A percentile compares a stretch with the other conserved stretches of the same genome.
phyloP scores from a whole-genome alignment of 805 yeast genomes.

The Saccharomycopsis guyanensis region DNA sequence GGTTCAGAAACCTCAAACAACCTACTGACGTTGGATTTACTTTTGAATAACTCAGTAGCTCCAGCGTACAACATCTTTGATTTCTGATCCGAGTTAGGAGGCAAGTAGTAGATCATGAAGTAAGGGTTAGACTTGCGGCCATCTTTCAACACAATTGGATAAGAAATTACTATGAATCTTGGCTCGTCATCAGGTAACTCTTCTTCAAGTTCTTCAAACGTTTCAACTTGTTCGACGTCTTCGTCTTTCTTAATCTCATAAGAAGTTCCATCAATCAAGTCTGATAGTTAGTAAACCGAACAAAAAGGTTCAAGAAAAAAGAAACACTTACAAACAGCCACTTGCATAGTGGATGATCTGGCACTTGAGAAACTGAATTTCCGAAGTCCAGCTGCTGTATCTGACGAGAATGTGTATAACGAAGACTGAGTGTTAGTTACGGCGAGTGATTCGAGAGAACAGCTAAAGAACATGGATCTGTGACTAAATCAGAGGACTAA shows the following conservation, averaged over 20 bases:
- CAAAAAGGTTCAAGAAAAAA: conserved; percentile 3
- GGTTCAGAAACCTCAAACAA: conserved; percentile 41
- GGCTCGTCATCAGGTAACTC: conserved; percentile 80
- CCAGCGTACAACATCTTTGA: conserved; percentile 87
- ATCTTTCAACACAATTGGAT: conserved; percentile 62
- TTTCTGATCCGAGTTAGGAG: conserved; percentile 77
- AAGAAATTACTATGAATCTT: conserved; percentile 65
- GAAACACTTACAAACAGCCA: conserved; percentile 50
- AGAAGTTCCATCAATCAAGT: conserved; percentile 43
- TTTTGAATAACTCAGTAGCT: conserved; percentile 72
- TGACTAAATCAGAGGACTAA: too few species aligned
- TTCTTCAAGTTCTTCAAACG: conserved; percentile 59
- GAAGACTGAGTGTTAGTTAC: conserved; percentile 28
- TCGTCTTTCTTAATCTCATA: conserved; percentile 46
- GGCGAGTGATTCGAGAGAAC: neutral
- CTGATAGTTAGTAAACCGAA: conserved; percentile 10
- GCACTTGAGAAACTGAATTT: conserved; percentile 72
- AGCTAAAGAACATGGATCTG: too few species aligned
- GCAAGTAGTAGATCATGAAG: conserved; percentile 80
- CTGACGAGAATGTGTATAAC: conserved; percentile 55
- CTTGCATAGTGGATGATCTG: conserved; percentile 53
- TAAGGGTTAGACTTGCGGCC: conserved; percentile 70
- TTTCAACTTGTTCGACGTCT: conserved; percentile 35
- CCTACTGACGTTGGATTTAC: conserved; percentile 65
- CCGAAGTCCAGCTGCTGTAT: conserved; percentile 49